phyloP scores from a whole-genome alignment of 306 rosid genomes.

The Castanea mollissima region DNA sequence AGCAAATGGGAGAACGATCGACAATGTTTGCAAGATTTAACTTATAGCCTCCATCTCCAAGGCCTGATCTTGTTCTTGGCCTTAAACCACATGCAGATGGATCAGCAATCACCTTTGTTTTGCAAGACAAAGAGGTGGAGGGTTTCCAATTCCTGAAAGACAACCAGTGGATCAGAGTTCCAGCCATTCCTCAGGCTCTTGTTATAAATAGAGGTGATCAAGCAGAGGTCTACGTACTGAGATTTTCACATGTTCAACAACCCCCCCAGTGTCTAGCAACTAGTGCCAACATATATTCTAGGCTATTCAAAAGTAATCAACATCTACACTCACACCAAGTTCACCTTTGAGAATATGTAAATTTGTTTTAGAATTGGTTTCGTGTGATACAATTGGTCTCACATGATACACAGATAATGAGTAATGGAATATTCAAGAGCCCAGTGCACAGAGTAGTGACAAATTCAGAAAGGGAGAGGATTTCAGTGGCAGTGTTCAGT shows the following conservation, averaged over 20 bases:
- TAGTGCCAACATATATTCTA: no score
- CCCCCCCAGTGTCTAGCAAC: no score
- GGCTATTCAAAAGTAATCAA: no score
- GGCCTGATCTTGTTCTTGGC: conserved; percentile 67
- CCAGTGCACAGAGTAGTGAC: conserved; percentile 62
- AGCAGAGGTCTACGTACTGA: conserved; percentile 47
- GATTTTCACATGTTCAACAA: neutral
- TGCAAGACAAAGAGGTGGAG: conserved; percentile 70
- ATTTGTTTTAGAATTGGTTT: neutral
- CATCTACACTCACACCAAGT: no score
- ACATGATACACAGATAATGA: conserved; percentile 39
- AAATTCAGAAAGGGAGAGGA: conserved; percentile 52
- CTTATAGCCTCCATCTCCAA: conserved; percentile 64
- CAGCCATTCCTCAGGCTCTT: conserved; percentile 61
- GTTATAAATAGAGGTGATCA: conserved; percentile 80
- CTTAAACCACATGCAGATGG: conserved; percentile 74
- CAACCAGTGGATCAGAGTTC: conserved; percentile 60
- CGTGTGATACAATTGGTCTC: neutral
- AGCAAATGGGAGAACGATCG: conserved; percentile 42
- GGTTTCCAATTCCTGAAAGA: conserved; percentile 78
- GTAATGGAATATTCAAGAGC: conserved; percentile 65
- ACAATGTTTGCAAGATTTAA: conserved; percentile 49
- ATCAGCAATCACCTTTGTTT: conserved; percentile 50
- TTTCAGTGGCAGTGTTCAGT: conserved; percentile 53
- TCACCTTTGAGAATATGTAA: neutral